Base-by-base conservation (phyloP, 805 yeast genomes). In the Lipomyces sp. region DNA sequence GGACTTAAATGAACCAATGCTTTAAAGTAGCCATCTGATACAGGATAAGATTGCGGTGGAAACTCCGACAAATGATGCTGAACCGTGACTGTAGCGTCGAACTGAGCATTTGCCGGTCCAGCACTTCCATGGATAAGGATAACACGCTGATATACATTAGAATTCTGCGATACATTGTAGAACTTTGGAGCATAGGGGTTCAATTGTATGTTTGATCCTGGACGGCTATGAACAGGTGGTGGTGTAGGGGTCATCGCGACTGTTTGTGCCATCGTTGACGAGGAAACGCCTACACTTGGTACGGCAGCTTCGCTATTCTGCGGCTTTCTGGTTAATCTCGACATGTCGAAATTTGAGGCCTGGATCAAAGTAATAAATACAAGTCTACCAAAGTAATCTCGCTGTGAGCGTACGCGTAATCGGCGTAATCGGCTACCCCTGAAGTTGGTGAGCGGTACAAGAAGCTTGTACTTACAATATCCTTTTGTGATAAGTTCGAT, bases 31-130 rank as follows among this genome's bases (percentile, higher is more conserved):
- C 89, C 87, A 29, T 84, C 79, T 62, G 86, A 85, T 5, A 92
- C 85, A 66, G 93, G 96, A 73, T 82, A 90, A 62, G 82, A 80
- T 72, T 86, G 88, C 0, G 91, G 85, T 0, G 97, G 96, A 67
- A 87, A 88, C 39, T 68, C 79, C 34, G 73, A 77, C 73, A 69
- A 75, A 70, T 76, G 81, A 74, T 75, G 81, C 71, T 76, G 82
- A 67, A 79, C 81, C 56, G 81, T 85, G 11, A 82, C 80, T 45
- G 80, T 76, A 51, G 79, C 79, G 5, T 85, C 73, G 56, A 71
- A 74, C 13, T 59, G 29, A 2, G 70, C 72, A 4, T 56, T 64
- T 45, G 70, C 70, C 10, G 73, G 72, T 4, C 77, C 78, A 7
- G 76, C 78, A 6, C 70, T 60, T 32, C 82, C 82, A 59, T 79